phyloP scores from a whole-genome alignment of 2,329 filamentous ascomycete species.

The Penicillium decumbens region DNA sequence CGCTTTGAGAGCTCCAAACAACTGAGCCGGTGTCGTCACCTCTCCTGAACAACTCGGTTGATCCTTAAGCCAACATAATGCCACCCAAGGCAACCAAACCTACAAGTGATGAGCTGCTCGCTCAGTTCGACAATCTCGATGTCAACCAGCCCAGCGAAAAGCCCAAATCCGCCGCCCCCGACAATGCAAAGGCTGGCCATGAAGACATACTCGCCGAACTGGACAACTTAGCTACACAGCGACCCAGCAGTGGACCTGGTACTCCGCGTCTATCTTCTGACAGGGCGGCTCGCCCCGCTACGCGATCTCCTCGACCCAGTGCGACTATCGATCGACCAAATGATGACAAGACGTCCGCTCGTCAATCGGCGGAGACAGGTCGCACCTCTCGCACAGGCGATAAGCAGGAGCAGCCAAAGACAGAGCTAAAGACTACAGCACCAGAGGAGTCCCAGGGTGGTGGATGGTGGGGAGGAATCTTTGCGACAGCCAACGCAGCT shows the following conservation, averaged over 20 bases:
- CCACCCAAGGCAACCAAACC: conserved; percentile 37
- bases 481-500: conserved; percentile 67
- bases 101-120: conserved; percentile 48
- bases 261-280: conserved; percentile 65
- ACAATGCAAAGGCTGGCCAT: conserved; percentile 48
- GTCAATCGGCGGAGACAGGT: conserved; percentile 75
- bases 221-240: conserved; percentile 69
- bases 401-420: conserved; percentile 53
- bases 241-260: conserved; percentile 67
- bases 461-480: conserved; percentile 83
- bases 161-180: conserved; percentile 24
- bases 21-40: conserved; percentile 24
- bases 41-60: conserved; percentile 16
- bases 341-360: conserved; percentile 58
- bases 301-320: conserved; percentile 51
- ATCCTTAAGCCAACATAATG: conserved; percentile 24
- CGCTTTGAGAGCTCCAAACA: conserved; percentile 20
- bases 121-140: conserved; percentile 48
- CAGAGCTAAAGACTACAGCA: conserved; percentile 45
- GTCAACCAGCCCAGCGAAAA: conserved; percentile 33
- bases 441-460: conserved; percentile 53
- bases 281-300: conserved; percentile 46
- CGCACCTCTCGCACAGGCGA: conserved; percentile 67
- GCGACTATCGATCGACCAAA: conserved; percentile 53
- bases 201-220: conserved; percentile 79